Conservation (phyloP, 176 grass and related monocot genomes). For the Puya raimondii region DNA sequence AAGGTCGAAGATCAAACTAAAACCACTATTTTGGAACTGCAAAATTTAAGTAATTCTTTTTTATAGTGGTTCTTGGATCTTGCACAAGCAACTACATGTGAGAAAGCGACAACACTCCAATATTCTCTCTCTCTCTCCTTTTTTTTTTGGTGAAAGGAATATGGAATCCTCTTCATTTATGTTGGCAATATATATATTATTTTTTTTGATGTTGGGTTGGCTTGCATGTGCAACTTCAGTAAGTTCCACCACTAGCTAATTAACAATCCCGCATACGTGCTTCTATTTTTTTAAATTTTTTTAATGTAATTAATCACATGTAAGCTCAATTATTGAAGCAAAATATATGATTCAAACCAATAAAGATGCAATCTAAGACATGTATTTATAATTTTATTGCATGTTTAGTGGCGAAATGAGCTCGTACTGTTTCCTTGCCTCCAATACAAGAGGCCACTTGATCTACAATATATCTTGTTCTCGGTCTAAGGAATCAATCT, state of each 20-base stretch:
- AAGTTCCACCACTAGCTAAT: not conserved
- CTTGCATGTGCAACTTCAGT: not conserved
- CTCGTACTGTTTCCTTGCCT: not conserved
- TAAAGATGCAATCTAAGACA: not conserved
- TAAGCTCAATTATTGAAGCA: not conserved
- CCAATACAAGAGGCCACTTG: not conserved
- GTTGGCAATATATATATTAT: not conserved
- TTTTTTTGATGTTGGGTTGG: not conserved
- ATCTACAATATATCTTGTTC: not conserved
- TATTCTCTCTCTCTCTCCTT: too few relatives aligned
- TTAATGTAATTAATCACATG: not conserved
- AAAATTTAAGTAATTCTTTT: not conserved
- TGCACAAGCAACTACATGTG: not conserved
- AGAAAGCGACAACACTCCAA: not conserved
- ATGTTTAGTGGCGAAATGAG: not conserved
- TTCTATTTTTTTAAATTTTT: not conserved
- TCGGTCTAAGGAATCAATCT: not conserved
- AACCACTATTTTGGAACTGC: too few relatives aligned
- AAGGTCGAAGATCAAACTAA: too few relatives aligned
- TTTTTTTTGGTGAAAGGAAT: too few relatives aligned
- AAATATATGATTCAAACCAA: not conserved
- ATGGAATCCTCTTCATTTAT: not conserved
- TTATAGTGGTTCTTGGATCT: not conserved
- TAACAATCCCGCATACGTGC: not conserved
- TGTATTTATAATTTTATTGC: not conserved